Base-by-base conservation (phyloP, 208 protist species). In the Tritrichomonas foetus region DNA sequence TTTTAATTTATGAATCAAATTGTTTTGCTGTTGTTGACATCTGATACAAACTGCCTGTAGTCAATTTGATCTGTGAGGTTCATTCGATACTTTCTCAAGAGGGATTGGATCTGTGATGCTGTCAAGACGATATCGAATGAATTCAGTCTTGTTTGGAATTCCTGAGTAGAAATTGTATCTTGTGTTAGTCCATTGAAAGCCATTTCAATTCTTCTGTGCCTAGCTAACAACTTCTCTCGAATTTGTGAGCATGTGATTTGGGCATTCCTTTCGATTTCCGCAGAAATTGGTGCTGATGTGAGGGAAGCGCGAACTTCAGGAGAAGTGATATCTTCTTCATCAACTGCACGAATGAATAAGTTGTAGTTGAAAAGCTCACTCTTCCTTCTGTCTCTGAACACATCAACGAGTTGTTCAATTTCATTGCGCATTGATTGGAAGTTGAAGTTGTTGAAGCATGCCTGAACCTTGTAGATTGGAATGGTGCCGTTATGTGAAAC, bases 41-140 rank as follows among this genome's bases (percentile, higher is more conserved):
- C 78, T 57, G 5, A 33, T 27, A 41, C 53, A n/a, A 89, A 89
- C 1, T 53, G n/a, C 57, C 39, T 89, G n/a, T 36, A 89, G 25
- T 49, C 47, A 47, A 89, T 89, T 36, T 9, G 16, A 39, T 89
- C 78, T 41, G 41, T 57, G 27, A 89, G 33, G 16, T 49, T 36
- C 1, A 89, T 47, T 89, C 78, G 53, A n/a, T 89, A 89, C n/a
- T 89, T 89, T 30, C 78, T 89, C 16, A 89, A 33, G 11, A 89
- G 47, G 2, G 78, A 41, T 5, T 20, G 25, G 3, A 57, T 44
- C 30, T 89, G 47, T 5, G 41, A 20, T 16, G 78, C 41, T 13
- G 27, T 13, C 11, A 89, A 27, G 20, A 89, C 78, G 27, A 89
- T 16, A 20, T n/a, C 78, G 2, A 89, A 27, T 13, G 25, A 14